Evolutionary conservation across 345 rosid genomes (phyloP).

Genomic region (Moricandia arvensis): DNA sequence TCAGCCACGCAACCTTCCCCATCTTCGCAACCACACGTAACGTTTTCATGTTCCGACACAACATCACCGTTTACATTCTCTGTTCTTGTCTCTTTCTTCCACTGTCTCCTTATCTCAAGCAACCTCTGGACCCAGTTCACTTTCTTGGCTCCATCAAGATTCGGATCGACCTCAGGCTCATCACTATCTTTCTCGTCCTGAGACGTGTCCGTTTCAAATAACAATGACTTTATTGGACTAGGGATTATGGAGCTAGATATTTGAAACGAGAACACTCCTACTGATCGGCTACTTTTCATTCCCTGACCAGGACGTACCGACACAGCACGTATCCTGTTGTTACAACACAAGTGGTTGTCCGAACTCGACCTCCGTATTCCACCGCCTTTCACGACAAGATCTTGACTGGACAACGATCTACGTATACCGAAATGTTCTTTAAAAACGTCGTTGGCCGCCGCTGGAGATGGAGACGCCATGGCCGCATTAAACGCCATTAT

Average conservation of each 20-base stretch:
- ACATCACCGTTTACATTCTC: constrained; percentile 29
- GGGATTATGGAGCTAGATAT: constrained; percentile 60
- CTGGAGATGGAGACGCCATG: constrained; percentile 47
- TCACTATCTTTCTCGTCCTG: constrained; percentile 21
- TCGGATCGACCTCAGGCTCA: constrained; percentile 29
- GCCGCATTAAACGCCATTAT: constrained; percentile 57
- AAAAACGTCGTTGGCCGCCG: constrained; percentile 32
- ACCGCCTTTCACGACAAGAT: constrained; percentile 43
- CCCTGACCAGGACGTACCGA: constrained; percentile 52
- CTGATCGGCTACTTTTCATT: constrained; percentile 55
- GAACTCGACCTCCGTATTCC: constrained; percentile 59
- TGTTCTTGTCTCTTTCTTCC: constrained; percentile 45
- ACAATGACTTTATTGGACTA: constrained; percentile 46
- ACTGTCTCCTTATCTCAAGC: constrained; percentile 57
- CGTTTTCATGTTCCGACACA: constrained; percentile 25
- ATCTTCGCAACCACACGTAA: constrained; percentile 38
- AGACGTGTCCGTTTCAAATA: constrained; percentile 51
- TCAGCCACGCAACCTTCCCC: constrained; percentile 50
- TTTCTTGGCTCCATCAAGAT: constrained; percentile 44
- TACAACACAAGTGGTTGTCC: constrained; percentile 65
- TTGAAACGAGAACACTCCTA: constrained; percentile 59
- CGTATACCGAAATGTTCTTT: constrained; percentile 54
- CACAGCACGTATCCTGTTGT: constrained; percentile 42
- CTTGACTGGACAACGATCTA: constrained; percentile 55
- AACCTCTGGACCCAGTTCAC: constrained; percentile 78